Base-by-base conservation (phyloP, 78 protist genomes). In the Planoprotostelium fungivorum region DNA sequence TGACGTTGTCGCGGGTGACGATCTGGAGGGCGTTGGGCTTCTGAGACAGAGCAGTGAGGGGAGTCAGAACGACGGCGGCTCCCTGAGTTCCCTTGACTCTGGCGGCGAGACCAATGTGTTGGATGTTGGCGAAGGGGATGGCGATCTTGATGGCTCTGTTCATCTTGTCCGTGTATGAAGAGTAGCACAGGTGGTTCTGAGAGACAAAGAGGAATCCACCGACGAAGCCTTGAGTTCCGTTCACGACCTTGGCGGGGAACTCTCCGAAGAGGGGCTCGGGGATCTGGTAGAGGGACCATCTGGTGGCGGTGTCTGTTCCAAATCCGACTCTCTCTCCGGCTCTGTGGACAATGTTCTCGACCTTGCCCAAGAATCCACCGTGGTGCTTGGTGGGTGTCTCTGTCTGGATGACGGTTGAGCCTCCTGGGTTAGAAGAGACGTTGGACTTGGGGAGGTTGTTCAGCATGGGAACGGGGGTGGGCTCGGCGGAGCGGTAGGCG, bases 191-290 rank as follows among this genome's bases (percentile, higher is more conserved):
- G 73, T 51, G 73, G 73, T 51, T 51, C 73, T 51, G 73, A 51
- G 73, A 51, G 73, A 51, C 73, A 51, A 51, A 51, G 73, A 51
- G 73, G 73, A 51, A 51, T 51, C 73, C 73, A 51, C 73, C 73
- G 73, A 51, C 73, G 73, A 25, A 51, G 5, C 73, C 73, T 51
- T 51, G 73, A 16, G 73, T 51, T 51, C 73, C 73, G 73, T 51
- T 51, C 31, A 51, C 73, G 16, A 51, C 73, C 73, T 51, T 51
- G 73, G 73, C 73, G 73, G 73, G 73, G 73, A 51, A 51, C 16
- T 51, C 73, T 5, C 73, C 73, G 16, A 51, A 51, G 73, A 51
- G 73, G 16, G 73, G 73, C 73, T 51, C 73, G 5, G 73, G 73
- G 73, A 51, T 51, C 73, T 51, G 73, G 73, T 51, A 51, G 31